Evolutionary conservation across 352 stramenopile species (phyloP).

Genomic region (Globisporangium heterothallicum): DNA sequence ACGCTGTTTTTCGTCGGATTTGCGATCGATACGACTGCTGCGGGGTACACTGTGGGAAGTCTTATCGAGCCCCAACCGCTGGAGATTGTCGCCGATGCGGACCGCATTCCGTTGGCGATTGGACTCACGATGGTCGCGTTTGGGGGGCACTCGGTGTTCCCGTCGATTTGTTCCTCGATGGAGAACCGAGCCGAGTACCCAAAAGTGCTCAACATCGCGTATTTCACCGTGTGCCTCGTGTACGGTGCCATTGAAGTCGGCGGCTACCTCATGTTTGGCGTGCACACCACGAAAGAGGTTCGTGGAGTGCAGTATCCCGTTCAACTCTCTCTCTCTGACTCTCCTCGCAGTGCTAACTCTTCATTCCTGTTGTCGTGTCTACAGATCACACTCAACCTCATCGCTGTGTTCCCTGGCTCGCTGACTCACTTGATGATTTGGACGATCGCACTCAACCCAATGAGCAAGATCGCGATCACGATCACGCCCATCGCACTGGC

Average conservation of each 20-base stretch:
- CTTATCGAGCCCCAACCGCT: conserved; percentile 54
- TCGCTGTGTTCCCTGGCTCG: conserved; percentile 47
- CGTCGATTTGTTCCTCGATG: conserved; percentile 87
- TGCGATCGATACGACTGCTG: conserved; percentile 34
- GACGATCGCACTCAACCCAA: conserved; percentile 83
- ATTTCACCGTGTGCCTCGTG: conserved; percentile 61
- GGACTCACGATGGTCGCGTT: conserved; percentile 86
- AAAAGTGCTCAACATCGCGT: conserved; percentile 63
- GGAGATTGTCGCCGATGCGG: conserved; percentile 53
- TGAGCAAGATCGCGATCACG: conserved; percentile 87
- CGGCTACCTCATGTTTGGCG: conserved; percentile 83
- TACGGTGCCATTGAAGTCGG: conserved; percentile 72
- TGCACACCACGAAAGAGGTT: conserved; percentile 71
- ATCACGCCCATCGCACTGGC: conserved; percentile 73
- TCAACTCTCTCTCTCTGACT: background rate
- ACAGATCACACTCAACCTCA: conserved; percentile 77
- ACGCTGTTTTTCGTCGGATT: conserved; percentile 74
- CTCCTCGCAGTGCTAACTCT: background rate
- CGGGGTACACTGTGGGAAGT: conserved; percentile 42
- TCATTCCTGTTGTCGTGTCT: background rate
- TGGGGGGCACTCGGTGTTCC: conserved; percentile 83
- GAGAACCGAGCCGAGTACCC: conserved; percentile 54
- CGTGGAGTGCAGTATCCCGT: background rate
- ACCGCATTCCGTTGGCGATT: conserved; percentile 74
- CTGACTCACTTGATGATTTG: conserved; percentile 69